These are phyloP conservation scores for Ascobolus immersus DNA, from an alignment of 495 filamentous ascomycete genomes.

Conservation along the genomic window DNA sequence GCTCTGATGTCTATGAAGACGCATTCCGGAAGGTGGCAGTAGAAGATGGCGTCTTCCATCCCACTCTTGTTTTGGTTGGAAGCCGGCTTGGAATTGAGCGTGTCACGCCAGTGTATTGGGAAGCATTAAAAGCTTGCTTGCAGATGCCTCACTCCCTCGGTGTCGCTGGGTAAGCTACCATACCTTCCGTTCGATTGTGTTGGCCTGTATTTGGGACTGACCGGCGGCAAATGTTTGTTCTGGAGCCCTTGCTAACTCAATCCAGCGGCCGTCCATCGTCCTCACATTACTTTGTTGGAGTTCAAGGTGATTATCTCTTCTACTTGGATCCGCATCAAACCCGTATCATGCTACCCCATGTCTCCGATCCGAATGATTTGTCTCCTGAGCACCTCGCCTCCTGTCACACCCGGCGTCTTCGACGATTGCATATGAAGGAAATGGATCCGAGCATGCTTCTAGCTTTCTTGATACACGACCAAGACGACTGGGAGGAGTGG, in stretches of 20 bases:
- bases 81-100: slow-evolving; percentile 79
- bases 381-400: slow-evolving; percentile 47
- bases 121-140: slow-evolving; percentile 54
- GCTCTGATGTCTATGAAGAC: slow-evolving; percentile 77
- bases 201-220: background rate
- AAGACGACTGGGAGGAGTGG: slow-evolving; percentile 69
- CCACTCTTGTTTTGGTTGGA: slow-evolving; percentile 70
- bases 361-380: slow-evolving; percentile 26
- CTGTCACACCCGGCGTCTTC: slow-evolving; percentile 66
- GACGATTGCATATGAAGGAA: slow-evolving; percentile 59
- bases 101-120: slow-evolving; percentile 77
- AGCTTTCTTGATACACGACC: slow-evolving; percentile 67
- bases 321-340: slow-evolving; percentile 86
- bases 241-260: slow-evolving; percentile 1
- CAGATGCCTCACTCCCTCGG: slow-evolving; percentile 76
- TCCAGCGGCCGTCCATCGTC: slow-evolving; percentile 70
- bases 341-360: slow-evolving; percentile 37
- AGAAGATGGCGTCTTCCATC: slow-evolving; percentile 37
- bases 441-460: slow-evolving; percentile 99
- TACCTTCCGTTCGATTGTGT: background rate
- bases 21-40: slow-evolving; percentile 51
- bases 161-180: slow-evolving; percentile 61
- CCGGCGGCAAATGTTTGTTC: background rate
- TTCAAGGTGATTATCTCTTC: slow-evolving; percentile 71
- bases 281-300: slow-evolving; percentile 91